phyloP scores from a whole-genome alignment of 352 stramenopile genomes.

The Globisporangium splendens region DNA sequence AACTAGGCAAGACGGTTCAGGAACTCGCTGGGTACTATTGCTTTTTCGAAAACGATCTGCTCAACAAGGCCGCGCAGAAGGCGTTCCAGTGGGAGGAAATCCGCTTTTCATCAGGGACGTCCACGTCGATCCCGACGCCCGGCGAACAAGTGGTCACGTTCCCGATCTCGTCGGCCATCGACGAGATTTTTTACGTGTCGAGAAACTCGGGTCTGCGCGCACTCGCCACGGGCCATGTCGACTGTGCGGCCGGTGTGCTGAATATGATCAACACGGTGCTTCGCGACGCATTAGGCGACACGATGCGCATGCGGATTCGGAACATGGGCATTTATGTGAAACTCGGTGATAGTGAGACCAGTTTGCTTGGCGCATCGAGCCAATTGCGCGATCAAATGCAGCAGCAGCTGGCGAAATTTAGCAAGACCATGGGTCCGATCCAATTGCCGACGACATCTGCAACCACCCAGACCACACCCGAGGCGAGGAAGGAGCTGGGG shows the following conservation, averaged over 20 bases:
- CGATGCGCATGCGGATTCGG: constrained; percentile 74
- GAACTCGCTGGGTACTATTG: constrained; percentile 85
- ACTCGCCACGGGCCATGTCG: constrained; percentile 76
- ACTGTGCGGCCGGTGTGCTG: constrained; percentile 77
- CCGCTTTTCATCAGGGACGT: constrained; percentile 42
- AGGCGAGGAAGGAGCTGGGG: constrained; percentile 54
- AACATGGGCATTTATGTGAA: constrained; percentile 66
- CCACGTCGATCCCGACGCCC: constrained; percentile 1
- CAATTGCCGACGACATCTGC: constrained; percentile 18
- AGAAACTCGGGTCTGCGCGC: constrained; percentile 77
- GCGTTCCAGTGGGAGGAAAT: constrained; percentile 87
- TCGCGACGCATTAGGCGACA: constrained; percentile 70
- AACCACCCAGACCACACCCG: constrained; percentile 13
- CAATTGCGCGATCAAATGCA: constrained; percentile 87
- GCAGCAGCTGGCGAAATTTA: constrained; percentile 82
- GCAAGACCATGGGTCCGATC: constrained; percentile 70
- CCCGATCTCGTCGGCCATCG: constrained; percentile 79
- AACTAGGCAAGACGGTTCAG: constrained; percentile 77
- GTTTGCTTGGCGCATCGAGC: constrained; percentile 46
- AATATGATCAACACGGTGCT: constrained; percentile 87
- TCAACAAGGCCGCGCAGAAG: constrained; percentile 73
- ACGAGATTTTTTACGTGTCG: constrained; percentile 87
- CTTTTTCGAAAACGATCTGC: constrained; percentile 80
- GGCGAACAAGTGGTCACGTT: constrained; percentile 45
- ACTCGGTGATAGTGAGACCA: constrained; percentile 54